These are phyloP conservation scores for Penicillium goetzii DNA, from an alignment of 495 filamentous ascomycete genomes.

Conservation along the genomic window DNA sequence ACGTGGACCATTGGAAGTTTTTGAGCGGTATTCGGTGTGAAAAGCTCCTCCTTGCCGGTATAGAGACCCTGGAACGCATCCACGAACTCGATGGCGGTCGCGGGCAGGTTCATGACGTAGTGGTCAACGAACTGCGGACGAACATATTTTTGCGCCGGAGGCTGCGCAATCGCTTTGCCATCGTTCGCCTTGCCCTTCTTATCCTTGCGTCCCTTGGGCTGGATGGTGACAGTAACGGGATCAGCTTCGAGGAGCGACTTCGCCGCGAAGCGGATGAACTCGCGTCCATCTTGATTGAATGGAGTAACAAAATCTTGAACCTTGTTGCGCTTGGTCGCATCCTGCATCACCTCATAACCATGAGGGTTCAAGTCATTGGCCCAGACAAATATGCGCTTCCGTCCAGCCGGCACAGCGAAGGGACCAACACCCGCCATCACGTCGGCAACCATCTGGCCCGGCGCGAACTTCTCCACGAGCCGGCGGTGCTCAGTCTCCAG, in stretches of 20 bases:
- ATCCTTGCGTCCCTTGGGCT: constrained; percentile 34
- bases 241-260: constrained; percentile 58
- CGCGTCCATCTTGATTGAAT: constrained; percentile 77
- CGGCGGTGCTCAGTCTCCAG: constrained; percentile 86
- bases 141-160: constrained; percentile 51
- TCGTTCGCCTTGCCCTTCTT: constrained; percentile 28
- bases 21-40: constrained; percentile 59
- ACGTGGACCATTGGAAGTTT: constrained; percentile 84
- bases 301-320: constrained; percentile 74
- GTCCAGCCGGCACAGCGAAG: constrained; percentile 90
- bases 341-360: constrained; percentile 69
- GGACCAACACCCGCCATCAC: constrained; percentile 98
- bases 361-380: constrained; percentile 97
- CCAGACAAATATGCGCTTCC: constrained; percentile 89
- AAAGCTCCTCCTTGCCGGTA: constrained; percentile 63
- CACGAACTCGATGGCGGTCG: constrained; percentile 82
- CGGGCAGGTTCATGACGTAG: constrained; percentile 97
- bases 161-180: constrained; percentile 28
- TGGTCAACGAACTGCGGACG: constrained; percentile 75
- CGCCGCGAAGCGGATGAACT: constrained; percentile 74
- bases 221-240: constrained; percentile 51
- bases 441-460: constrained; percentile 89
- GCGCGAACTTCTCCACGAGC: constrained; percentile 73
- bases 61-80: constrained; percentile 86
- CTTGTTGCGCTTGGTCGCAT: constrained; percentile 78